Conservation (phyloP, 352 stramenopile species). For the Phytophthora lateralis region DNA sequence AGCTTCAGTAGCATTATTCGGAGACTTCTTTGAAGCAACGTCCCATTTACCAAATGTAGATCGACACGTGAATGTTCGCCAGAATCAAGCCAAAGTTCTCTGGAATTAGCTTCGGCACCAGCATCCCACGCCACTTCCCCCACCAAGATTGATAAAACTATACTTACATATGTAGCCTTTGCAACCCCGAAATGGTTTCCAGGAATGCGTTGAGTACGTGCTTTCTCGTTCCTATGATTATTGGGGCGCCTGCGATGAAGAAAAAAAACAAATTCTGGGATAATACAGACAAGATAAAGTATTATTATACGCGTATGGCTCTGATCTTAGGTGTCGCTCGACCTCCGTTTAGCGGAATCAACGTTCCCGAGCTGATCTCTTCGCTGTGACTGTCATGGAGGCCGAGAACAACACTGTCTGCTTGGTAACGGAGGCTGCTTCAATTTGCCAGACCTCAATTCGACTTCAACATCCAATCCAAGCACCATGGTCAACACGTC, state of each 20-base stretch:
- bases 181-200: constrained; percentile 20
- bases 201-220: constrained; percentile 2
- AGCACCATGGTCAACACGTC: constrained; percentile 11
- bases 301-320: background rate
- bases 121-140: constrained; percentile 2
- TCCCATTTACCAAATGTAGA: background rate
- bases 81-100: background rate
- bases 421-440: background rate
- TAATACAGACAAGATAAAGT: constrained; percentile 13
- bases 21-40: background rate
- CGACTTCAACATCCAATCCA: constrained; percentile 7
- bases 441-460: constrained; percentile 17
- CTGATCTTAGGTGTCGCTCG: constrained; percentile 14
- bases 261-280: constrained; percentile 8
- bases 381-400: background rate
- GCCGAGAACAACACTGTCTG: background rate
- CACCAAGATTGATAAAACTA: background rate
- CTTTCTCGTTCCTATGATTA: background rate
- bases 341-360: constrained; percentile 1
- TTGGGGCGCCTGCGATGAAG: background rate
- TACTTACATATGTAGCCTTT: background rate
- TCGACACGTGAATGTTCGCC: constrained; percentile 1
- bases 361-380: constrained; percentile 19
- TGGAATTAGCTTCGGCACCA: constrained; percentile 6
- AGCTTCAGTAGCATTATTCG: too few species aligned